Percentiles rank a stretch among this genome's conserved stretches.
These are phyloP conservation scores for Trifolium subterraneum DNA, from an alignment of 306 rosid genomes.

Conservation along the genomic window DNA sequence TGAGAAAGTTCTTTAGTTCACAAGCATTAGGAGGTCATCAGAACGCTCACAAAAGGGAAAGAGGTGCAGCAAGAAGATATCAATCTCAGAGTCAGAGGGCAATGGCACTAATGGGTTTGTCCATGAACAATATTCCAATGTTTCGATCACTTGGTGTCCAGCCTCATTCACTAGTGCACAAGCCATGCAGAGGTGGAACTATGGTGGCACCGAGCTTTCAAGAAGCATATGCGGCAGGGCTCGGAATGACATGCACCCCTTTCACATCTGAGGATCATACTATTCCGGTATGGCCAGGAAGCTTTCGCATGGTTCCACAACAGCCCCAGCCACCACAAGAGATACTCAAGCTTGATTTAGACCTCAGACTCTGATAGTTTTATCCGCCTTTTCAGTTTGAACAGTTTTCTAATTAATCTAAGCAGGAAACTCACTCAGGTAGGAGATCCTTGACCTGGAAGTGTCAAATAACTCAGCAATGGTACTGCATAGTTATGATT, in stretches of 20 bases:
- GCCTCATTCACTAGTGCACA: conserved; percentile 82
- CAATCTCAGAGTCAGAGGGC: conserved; percentile 79
- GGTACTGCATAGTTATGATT: conserved; percentile 42
- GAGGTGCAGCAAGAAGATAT: conserved; percentile 90
- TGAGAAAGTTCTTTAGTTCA: conserved; percentile 88
- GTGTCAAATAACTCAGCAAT: conserved; percentile 40
- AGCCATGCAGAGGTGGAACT: conserved; percentile 64
- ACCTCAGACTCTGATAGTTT: conserved; percentile 72
- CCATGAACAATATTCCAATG: conserved; percentile 47
- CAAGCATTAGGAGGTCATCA: conserved; percentile 98
- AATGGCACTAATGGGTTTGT: conserved; percentile 69
- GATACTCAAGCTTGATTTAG: conserved; percentile 69
- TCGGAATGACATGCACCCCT: conserved; percentile 56
- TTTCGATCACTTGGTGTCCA: conserved; percentile 73
- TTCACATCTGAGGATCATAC: conserved; percentile 57
- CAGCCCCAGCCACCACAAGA: conserved; percentile 53
- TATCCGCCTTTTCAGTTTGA: conserved; percentile 34
- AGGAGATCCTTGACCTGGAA: conserved; percentile 40
- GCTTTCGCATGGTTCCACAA: conserved; percentile 70
- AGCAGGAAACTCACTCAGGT: conserved; percentile 52
- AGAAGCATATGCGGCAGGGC: conserved; percentile 60
- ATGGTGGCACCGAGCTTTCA: conserved; percentile 58
- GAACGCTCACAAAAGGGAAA: conserved; percentile 94
- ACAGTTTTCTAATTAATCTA: conserved; percentile 32
- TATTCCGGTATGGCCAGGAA: conserved; percentile 86